These are phyloP conservation scores for Fusarium armeniacum DNA, from an alignment of 2,329 filamentous ascomycete species.

Conservation along the genomic window DNA sequence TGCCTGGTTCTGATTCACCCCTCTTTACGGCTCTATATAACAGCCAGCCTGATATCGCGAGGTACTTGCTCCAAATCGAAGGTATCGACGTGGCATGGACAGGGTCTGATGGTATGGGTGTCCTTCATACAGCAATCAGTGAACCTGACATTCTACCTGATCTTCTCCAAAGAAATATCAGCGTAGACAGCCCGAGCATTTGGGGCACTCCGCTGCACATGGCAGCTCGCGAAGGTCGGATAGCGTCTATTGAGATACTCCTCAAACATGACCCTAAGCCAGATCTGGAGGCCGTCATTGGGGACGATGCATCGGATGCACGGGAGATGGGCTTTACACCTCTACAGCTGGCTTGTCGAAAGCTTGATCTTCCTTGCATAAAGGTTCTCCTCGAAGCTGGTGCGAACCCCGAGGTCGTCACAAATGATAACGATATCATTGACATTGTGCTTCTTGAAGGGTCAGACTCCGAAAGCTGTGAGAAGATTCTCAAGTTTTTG, in stretches of 20 bases:
- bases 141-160: background rate
- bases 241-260: background rate
- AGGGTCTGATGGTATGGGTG: background rate
- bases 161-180: background rate
- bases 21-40: background rate
- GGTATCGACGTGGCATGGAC: background rate
- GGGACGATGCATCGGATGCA: background rate
- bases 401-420: background rate
- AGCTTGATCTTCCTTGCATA: background rate
- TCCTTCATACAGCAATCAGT: background rate
- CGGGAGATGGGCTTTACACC: background rate
- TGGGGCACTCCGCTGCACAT: background rate
- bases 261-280: background rate
- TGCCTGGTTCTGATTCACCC: background rate
- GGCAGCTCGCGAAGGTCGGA: background rate
- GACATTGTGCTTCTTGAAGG: background rate
- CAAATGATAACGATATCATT: background rate
- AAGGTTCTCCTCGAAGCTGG: background rate
- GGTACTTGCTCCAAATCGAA: background rate
- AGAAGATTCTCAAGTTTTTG: background rate
- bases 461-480: background rate
- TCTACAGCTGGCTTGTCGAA: background rate
- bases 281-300: background rate
- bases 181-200: background rate
- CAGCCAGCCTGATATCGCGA: rapidly evolving